These are phyloP conservation scores for Puccinia triticina DNA, from an alignment of 1,284 basidiomycete species.

Conservation along the genomic window DNA sequence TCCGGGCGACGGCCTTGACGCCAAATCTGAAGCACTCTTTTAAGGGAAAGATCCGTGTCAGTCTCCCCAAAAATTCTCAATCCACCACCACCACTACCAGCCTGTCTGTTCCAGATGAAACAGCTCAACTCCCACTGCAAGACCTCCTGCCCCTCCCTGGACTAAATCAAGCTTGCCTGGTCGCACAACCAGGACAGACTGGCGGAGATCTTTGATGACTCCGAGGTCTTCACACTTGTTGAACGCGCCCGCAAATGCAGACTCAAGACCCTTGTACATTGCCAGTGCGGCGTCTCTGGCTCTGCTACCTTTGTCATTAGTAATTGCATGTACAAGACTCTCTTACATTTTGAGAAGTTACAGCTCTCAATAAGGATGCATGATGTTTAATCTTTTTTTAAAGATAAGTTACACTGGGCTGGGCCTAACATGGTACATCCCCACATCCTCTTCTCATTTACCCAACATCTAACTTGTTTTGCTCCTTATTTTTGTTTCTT, in stretches of 20 bases:
- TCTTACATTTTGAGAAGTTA: constrained; percentile 65
- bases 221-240: constrained; percentile 76
- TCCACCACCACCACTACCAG: not conserved
- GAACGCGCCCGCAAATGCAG: constrained; percentile 74
- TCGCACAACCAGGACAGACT: constrained; percentile 67
- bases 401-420: constrained; percentile 81
- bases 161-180: constrained; percentile 91
- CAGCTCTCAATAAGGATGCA: constrained; percentile 72
- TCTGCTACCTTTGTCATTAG: constrained; percentile 91
- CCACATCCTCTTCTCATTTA: too few species aligned
- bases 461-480: too few species aligned
- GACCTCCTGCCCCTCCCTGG: constrained; percentile 69
- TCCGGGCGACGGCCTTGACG: constrained; percentile 67
- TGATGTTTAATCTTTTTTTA: constrained; percentile 72
- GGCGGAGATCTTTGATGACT: constrained; percentile 66
- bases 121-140: constrained; percentile 62
- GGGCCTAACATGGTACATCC: constrained; percentile 86
- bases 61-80: constrained; percentile 9
- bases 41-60: constrained; percentile 23
- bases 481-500: constrained; percentile 48
- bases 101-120: constrained; percentile 63
- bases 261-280: constrained; percentile 83
- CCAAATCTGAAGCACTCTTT: constrained; percentile 67
- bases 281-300: constrained; percentile 93
- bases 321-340: constrained; percentile 89